Evolutionary conservation across 202 grass and related monocot genomes (phyloP), one percentile per base, ranked within the genome.

Genomic region (Hordeum pubiflorum): DNA sequence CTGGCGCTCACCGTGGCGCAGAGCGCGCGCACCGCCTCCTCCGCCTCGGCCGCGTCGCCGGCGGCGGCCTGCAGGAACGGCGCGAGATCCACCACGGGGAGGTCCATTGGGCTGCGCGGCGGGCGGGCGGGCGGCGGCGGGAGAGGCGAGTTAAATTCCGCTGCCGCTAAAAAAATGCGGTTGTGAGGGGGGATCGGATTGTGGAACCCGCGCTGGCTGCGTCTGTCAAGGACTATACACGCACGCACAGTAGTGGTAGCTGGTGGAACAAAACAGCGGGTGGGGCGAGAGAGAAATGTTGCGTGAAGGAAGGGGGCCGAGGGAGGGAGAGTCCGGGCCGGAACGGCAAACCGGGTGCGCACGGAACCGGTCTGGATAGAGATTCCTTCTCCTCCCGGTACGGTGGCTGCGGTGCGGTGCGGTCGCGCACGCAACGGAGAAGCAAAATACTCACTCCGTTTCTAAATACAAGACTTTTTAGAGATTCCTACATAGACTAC

Each of bases 11-110:
- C 92, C 70, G 80, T 75, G 64, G 83, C 87, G 91, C 96, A 99
- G 6, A 96, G 87, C 60, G 87, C 79, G 80, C 83, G 85, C 43
- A 99, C 3, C 21, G 31, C 80, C 63, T 79, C 86, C 23, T 74
- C 81, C 81, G 20, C 67, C 69, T 18, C 37, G 81, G 29, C 73
- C 32, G 77, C 62, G 76, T 6, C 74, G 22, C 7, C 80, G 55
- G 82, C 77, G 54, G 82, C 39, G 72, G 79, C 26, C 41, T 82
- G 75, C 46, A 97, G 84, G 82, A 88, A 97, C 9, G 90, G 90
- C 58, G 82, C 84, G 75, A 97, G 95, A 88, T 97, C 95, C 70
- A 97, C 88, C 37, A 97, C 88, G 3, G 92, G 84, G 12, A 97
- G 92, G 85, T 97, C 90, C 95, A 97, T 94, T 94, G 7, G 73